Percentiles rank a stretch among this genome's conserved stretches.
Conservation (phyloP, 2,329 filamentous ascomycete genomes). For the Alternaria sp. region DNA sequence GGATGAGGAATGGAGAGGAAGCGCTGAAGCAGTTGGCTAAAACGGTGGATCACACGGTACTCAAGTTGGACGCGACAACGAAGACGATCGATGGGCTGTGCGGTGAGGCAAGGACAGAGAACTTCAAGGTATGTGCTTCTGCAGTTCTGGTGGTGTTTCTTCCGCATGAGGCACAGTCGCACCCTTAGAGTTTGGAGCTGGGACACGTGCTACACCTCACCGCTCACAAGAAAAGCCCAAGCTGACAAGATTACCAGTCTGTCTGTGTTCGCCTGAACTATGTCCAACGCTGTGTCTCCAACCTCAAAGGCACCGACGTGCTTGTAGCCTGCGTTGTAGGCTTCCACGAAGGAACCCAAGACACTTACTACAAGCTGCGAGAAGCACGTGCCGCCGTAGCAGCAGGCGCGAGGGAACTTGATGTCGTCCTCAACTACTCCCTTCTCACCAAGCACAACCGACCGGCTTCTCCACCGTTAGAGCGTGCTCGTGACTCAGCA, state of each 20-base stretch:
- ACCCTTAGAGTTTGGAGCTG: background rate
- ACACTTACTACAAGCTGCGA: constrained; percentile 57
- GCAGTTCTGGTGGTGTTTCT: background rate
- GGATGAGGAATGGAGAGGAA: constrained; percentile 33
- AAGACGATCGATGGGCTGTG: constrained; percentile 61
- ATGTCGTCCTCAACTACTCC: constrained; percentile 64
- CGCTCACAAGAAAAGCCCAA: background rate
- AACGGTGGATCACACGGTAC: constrained; percentile 57
- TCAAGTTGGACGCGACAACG: constrained; percentile 56
- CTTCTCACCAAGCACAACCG: constrained; percentile 49
- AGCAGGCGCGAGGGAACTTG: constrained; percentile 62
- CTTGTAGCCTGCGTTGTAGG: constrained; percentile 64
- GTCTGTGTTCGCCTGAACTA: constrained; percentile 64
- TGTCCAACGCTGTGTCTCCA: constrained; percentile 58
- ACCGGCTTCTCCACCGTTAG: constrained; percentile 4
- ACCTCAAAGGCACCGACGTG: constrained; percentile 57
- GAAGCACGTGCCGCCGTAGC: constrained; percentile 59
- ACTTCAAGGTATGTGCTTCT: constrained; percentile 50
- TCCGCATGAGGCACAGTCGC: background rate
- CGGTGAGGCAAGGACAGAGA: constrained; percentile 57
- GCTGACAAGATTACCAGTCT: constrained; percentile 45
- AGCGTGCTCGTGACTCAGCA: constrained; percentile 30
- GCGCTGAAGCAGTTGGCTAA: constrained; percentile 40
- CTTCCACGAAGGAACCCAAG: constrained; percentile 65
- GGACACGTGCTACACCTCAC: background rate